phyloP scores from a whole-genome alignment of 495 filamentous ascomycete species.

The Tuber indicum region DNA sequence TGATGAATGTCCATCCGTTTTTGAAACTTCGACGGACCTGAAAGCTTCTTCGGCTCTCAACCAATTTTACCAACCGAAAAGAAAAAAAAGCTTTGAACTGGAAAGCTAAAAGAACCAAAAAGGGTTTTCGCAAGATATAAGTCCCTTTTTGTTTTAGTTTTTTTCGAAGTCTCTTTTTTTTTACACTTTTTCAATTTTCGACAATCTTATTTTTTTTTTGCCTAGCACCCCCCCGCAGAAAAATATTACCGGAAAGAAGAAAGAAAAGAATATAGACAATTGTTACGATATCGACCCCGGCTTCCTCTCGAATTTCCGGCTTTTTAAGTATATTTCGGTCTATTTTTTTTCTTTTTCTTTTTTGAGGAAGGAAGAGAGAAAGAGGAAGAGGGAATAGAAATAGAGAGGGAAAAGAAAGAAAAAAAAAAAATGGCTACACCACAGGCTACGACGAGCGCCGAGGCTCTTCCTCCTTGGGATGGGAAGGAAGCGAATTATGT shows the following conservation, averaged over 20 bases:
- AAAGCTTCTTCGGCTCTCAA: constrained; percentile 6
- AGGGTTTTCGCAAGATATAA: constrained; percentile 6
- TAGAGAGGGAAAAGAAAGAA: not conserved
- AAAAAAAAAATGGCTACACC: not conserved
- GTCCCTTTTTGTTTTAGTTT: constrained; percentile 5
- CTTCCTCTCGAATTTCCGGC: not conserved
- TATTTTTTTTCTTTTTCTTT: not conserved
- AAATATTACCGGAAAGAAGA: not conserved
- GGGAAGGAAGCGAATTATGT: not conserved
- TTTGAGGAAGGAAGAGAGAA: not conserved
- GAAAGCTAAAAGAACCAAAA: constrained; percentile 1
- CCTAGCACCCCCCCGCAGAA: not conserved
- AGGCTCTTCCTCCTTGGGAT: not conserved
- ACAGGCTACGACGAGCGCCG: not conserved
- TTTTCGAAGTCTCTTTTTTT: not conserved
- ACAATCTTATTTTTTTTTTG: not conserved
- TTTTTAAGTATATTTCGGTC: not conserved
- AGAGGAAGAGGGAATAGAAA: not conserved
- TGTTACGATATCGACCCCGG: not conserved
- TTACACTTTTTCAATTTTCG: not conserved
- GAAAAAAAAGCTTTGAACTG: constrained; percentile 2
- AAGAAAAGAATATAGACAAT: not conserved
- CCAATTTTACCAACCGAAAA: constrained; percentile 1
- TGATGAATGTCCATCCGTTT: not conserved
- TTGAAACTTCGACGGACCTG: constrained; percentile 6